Evolutionary conservation across 441 rosid species (phyloP).

Genomic region (Aquilaria agallochum): DNA sequence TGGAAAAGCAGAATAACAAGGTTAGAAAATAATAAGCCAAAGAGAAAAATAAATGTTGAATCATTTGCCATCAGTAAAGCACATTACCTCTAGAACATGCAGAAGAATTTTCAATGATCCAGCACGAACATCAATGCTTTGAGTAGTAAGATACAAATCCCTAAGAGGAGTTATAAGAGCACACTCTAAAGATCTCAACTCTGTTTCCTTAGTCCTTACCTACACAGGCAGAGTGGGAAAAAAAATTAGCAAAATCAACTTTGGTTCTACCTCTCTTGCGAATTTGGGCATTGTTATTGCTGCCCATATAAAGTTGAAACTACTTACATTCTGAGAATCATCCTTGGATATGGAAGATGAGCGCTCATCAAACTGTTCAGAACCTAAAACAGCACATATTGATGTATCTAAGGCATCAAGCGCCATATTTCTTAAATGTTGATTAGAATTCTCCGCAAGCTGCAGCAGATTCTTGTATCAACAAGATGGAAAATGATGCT

Average conservation of each 20-base stretch:
- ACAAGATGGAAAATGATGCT: constrained; percentile 20
- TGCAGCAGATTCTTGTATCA: constrained; percentile 47
- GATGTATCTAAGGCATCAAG: constrained; percentile 96
- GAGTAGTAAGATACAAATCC: constrained; percentile 79
- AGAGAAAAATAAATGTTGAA: constrained; percentile 19
- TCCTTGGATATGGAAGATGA: constrained; percentile 37
- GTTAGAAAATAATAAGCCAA: constrained; percentile 13
- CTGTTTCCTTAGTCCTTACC: constrained; percentile 43
- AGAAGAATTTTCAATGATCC: constrained; percentile 96
- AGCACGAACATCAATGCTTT: constrained; percentile 79
- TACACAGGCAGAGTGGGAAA: constrained; percentile 27
- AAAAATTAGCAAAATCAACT: constrained; percentile 15
- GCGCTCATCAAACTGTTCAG: constrained; percentile 68
- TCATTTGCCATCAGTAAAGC: constrained; percentile 16
- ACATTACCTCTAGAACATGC: constrained; percentile 88
- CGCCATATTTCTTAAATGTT: constrained; percentile 78
- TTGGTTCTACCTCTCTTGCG: constrained; percentile 6
- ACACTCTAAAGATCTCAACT: constrained; percentile 76
- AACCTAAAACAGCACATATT: constrained; percentile 90
- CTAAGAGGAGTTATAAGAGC: constrained; percentile 85
- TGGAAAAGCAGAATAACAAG: constrained; percentile 16
- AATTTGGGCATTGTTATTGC: neutral
- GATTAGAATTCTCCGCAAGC: constrained; percentile 92
- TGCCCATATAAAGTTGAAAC: constrained; percentile 17
- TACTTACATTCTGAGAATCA: constrained; percentile 54